Evolutionary conservation across 2,329 filamentous ascomycete species (phyloP).

Genomic region (Colletotrichum caudatum): DNA sequence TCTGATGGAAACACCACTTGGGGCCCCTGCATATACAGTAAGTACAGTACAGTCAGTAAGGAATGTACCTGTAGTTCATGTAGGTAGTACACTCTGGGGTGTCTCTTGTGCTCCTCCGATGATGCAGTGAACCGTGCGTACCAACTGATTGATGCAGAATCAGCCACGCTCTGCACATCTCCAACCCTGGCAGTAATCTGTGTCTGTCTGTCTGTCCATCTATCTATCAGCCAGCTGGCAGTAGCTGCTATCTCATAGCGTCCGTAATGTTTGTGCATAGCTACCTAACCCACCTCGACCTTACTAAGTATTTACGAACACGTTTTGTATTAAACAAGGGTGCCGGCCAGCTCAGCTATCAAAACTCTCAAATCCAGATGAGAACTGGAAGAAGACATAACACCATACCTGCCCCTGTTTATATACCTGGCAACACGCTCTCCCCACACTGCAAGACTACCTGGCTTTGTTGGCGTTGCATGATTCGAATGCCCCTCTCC

Average conservation of each 20-base stretch:
- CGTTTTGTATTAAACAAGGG: not conserved
- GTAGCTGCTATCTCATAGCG: not conserved
- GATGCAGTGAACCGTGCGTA: slow-evolving; percentile 17
- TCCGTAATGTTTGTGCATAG: not conserved
- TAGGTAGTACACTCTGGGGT: too few relatives aligned
- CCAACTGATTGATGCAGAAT: slow-evolving; percentile 35
- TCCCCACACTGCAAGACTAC: too few relatives aligned
- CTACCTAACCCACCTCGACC: too few relatives aligned
- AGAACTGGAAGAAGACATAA: not conserved
- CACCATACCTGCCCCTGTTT: not conserved
- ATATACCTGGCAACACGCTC: not conserved
- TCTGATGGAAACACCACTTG: not conserved
- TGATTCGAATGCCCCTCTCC: too few relatives aligned
- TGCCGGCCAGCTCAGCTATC: not conserved
- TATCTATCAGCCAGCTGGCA: too few relatives aligned
- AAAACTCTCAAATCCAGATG: not conserved
- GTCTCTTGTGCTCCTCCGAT: slow-evolving; percentile 4
- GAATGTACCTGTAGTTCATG: not conserved
- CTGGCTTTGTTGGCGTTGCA: not conserved
- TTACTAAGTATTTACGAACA: too few relatives aligned
- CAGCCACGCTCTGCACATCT: slow-evolving; percentile 12
- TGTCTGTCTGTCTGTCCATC: not conserved
- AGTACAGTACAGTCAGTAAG: not conserved
- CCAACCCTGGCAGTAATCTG: not conserved
- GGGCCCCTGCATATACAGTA: not conserved